Conservation (phyloP, 352 stramenopile species). For the Pythium sukuiense region DNA sequence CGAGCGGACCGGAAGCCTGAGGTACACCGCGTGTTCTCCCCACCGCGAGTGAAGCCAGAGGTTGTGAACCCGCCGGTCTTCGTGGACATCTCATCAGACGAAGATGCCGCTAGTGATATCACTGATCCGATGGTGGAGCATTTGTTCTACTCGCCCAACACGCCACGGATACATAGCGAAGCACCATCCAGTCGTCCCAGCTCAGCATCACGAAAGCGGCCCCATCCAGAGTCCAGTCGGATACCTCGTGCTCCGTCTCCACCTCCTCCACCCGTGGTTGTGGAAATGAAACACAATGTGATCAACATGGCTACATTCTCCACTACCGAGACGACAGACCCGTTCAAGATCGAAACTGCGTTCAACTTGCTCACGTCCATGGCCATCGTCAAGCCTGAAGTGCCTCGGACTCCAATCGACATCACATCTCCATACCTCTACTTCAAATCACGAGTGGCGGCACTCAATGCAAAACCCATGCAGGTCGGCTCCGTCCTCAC, state of each 20-base stretch:
- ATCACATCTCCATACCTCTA: constrained; percentile 31
- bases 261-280: constrained; percentile 17
- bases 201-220: constrained; percentile 34
- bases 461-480: not conserved
- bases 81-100: constrained; percentile 62
- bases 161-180: constrained; percentile 29
- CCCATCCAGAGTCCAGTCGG: constrained; percentile 23
- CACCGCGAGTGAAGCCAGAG: constrained; percentile 2
- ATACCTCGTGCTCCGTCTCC: not conserved
- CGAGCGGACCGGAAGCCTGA: not conserved
- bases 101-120: constrained; percentile 60
- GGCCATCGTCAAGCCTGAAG: not conserved
- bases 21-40: not conserved
- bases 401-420: not conserved
- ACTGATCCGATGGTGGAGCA: constrained; percentile 77
- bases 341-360: constrained; percentile 2
- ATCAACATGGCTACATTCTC: constrained; percentile 35
- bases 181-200: not conserved
- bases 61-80: constrained; percentile 34
- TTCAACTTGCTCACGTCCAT: constrained; percentile 5
- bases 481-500: constrained; percentile 15
- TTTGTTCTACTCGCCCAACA: constrained; percentile 80
- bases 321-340: not conserved
- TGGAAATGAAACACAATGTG: constrained; percentile 10
- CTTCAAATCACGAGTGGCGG: constrained; percentile 14